Percentiles rank a stretch among this genome's conserved stretches.
These are phyloP conservation scores for Podila minutissima DNA, from an alignment of 192 early-diverging fungal genomes.

Conservation along the genomic window DNA sequence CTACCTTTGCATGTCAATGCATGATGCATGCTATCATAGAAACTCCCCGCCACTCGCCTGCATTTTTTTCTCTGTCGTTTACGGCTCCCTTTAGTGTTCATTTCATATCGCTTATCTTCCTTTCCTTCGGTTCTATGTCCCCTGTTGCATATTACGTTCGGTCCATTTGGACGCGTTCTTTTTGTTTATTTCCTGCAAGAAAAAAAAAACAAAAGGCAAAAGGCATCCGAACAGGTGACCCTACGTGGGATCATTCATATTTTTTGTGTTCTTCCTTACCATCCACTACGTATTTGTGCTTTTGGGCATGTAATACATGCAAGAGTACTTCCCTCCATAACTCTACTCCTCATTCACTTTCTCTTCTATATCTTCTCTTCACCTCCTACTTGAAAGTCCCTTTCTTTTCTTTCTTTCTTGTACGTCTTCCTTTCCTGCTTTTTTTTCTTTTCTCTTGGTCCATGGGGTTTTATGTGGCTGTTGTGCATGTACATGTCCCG, in stretches of 20 bases:
- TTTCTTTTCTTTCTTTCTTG: not conserved
- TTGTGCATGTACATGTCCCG: not conserved
- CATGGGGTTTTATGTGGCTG: not conserved
- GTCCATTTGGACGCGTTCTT: too few relatives aligned
- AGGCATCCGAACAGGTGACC: too few relatives aligned
- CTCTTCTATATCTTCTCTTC: not conserved
- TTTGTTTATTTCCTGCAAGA: too few relatives aligned
- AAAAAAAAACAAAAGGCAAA: too few relatives aligned
- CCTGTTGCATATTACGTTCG: too few relatives aligned
- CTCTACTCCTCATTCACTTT: not conserved
- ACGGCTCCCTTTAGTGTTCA: too few relatives aligned
- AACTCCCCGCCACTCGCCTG: too few relatives aligned
- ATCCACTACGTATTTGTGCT: too few relatives aligned
- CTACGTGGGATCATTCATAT: too few relatives aligned
- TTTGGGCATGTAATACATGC: not conserved
- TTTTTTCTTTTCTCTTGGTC: not conserved
- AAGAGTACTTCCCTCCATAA: not conserved
- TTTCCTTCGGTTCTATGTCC: too few relatives aligned
- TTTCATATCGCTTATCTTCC: too few relatives aligned
- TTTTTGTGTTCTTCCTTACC: too few relatives aligned
- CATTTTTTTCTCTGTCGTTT: not conserved
- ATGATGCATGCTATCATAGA: conserved; percentile 1
- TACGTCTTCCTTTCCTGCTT: not conserved
- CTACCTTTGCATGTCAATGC: not conserved
- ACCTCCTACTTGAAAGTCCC: not conserved